A percentile compares a stretch with the other conserved stretches of the same genome.
Conservation (phyloP, 768 basidiomycete species). For the Lyophyllum shimeji region DNA sequence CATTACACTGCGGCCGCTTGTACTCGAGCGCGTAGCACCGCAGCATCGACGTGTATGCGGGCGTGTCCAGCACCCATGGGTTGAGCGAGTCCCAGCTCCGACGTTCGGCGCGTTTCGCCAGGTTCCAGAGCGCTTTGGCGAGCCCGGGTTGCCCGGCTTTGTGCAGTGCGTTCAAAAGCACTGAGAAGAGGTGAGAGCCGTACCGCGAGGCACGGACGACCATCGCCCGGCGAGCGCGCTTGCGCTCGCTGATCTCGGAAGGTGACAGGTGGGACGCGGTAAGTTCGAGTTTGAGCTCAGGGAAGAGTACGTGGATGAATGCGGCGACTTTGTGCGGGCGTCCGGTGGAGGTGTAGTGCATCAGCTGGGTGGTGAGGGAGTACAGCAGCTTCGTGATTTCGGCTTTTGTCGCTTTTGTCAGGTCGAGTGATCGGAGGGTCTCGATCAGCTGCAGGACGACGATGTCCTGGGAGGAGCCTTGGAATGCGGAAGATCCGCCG, state of each 20-base stretch:
- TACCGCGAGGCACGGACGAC: conserved; percentile 43
- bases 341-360: conserved; percentile 51
- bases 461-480: background rate
- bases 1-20: conserved; percentile 18
- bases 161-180: conserved; percentile 57
- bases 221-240: conserved; percentile 22
- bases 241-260: conserved; percentile 16
- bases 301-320: conserved; percentile 56
- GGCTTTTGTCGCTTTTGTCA: conserved; percentile 6
- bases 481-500: background rate
- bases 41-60: conserved; percentile 75
- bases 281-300: conserved; percentile 39
- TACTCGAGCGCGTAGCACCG: conserved; percentile 53
- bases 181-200: conserved; percentile 62
- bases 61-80: conserved; percentile 66
- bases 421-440: conserved; percentile 8
- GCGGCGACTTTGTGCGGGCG: conserved; percentile 40
- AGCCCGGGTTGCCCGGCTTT: conserved; percentile 54
- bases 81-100: conserved; percentile 44
- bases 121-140: conserved; percentile 63
- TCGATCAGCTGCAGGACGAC: background rate
- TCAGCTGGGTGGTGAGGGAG: conserved; percentile 53
- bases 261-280: conserved; percentile 26
- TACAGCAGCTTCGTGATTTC: conserved; percentile 34
- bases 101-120: conserved; percentile 58